Evolutionary conservation across 768 basidiomycete species (phyloP).

Genomic region (Calocera cornea): DNA sequence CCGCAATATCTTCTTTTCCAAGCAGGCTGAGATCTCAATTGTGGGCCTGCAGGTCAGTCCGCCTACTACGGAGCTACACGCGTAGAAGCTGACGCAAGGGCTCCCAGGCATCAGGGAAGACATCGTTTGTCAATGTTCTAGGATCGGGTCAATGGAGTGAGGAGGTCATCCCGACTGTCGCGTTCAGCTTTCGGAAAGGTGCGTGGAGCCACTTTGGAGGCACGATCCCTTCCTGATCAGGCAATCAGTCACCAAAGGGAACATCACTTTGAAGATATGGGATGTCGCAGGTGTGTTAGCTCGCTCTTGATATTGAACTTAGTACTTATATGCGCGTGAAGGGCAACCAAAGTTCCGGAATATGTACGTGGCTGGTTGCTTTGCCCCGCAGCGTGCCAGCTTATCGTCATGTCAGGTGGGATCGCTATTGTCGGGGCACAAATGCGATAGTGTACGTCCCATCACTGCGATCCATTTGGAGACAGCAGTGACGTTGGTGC

Average conservation of each 20-base stretch:
- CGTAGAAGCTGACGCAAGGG: background rate
- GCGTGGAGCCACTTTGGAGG: background rate
- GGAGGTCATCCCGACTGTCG: conserved; percentile 91
- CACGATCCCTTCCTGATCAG: background rate
- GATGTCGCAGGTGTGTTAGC: conserved; percentile 66
- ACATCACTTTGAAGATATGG: conserved; percentile 87
- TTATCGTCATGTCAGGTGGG: conserved; percentile 11
- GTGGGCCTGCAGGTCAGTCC: conserved; percentile 67
- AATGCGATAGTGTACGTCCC: conserved; percentile 73
- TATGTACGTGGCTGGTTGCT: conserved; percentile 50
- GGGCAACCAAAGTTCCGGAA: conserved; percentile 88
- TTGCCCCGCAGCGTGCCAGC: background rate
- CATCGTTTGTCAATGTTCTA: conserved; percentile 84
- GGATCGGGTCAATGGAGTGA: conserved; percentile 78
- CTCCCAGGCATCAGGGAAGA: conserved; percentile 79
- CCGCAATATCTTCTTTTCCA: conserved; percentile 57
- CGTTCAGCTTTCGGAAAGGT: conserved; percentile 72
- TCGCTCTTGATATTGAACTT: background rate
- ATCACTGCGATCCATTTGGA: background rate
- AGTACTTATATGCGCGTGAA: conserved; percentile 18
- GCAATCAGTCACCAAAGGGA: conserved; percentile 56
- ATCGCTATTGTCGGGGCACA: conserved; percentile 77
- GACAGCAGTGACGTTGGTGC: background rate
- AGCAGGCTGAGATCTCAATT: conserved; percentile 77
- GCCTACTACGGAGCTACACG: background rate